Evolutionary conservation across 768 basidiomycete genomes (phyloP), one percentile per base, ranked within the genome.

Genomic region (Suillus americanus): DNA sequence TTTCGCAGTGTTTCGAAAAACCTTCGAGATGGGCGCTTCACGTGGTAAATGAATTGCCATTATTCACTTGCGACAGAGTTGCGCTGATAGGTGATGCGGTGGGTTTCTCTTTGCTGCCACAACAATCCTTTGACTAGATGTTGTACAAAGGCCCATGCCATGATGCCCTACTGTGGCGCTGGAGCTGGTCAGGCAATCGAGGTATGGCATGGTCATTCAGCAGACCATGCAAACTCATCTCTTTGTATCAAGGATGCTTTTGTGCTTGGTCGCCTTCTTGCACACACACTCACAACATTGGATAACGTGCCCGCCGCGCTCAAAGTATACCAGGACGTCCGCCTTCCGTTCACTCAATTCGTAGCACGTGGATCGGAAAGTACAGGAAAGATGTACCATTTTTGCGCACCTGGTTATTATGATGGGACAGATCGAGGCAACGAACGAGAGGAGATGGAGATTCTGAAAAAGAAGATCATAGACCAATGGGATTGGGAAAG

Each of bases 111-210:
- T 50, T 25, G 2, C 7, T 50, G 3, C 5, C 13, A 25, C 7
- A 1, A 25, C 13, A 8, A 50, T 50, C 14, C 13, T 25, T 50
- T 50, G 14, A 50, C 14, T 14, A 50, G 13, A 14, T 25, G 2
- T 12, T 48, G 23, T 25, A 8, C 14, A 25, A 28, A 64, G 63
- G 46, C 57, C 30, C 85, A 86, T 68, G 84, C 84, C 1, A 83
- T 83, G 79, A 72, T 75, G 4, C 84, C 86, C 13, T 82, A 84
- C 74, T 82, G 85, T 74, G 86, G 85, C 35, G 82, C 85, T 10
- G 85, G 85, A 40, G 86, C 86, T 13, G 86, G 84, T 16, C 84
- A 85, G 66, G 85, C 85, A 7, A 80, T 86, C 62, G 86, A 87
- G 83, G 85, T 72, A 9, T 50, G 16, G 13, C 2, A 55, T 23